phyloP scores from a whole-genome alignment of 164 flowering plant genomes.

The Amborella trichopoda region DNA sequence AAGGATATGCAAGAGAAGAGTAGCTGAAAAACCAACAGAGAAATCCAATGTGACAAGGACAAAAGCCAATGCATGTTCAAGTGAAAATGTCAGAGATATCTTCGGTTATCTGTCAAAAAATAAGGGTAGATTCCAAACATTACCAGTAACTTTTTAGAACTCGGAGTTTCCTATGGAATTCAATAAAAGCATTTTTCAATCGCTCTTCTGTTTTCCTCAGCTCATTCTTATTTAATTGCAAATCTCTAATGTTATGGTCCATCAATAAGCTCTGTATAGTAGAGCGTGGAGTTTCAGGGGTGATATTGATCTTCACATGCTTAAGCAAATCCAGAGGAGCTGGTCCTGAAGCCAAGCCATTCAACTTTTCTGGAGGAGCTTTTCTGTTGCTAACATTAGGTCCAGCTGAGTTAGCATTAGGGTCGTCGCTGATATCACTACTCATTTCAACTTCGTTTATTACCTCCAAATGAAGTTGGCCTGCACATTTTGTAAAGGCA shows the following conservation, averaged over 20 bases:
- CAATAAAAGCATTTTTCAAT: constrained; percentile 36
- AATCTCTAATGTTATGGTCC: constrained; percentile 14
- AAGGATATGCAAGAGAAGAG: no score
- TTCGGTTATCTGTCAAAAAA: no score
- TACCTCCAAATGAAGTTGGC: constrained; percentile 27
- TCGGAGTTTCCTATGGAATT: constrained; percentile 49
- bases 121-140: no score
- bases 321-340: constrained; percentile 38
- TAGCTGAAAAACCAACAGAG: no score
- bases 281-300: constrained; percentile 44
- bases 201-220: constrained; percentile 42
- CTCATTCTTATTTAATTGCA: no score
- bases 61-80: no score
- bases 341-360: constrained; percentile 18
- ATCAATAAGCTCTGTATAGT: constrained; percentile 30
- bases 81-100: no score
- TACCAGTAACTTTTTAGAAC: constrained; percentile 65
- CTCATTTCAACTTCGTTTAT: constrained; percentile 53
- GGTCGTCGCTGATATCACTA: no score
- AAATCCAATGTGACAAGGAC: no score
- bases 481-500: constrained; percentile 6
- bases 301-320: constrained; percentile 38
- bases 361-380: no score
- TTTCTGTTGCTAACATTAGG: no score
- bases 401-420: no score